phyloP scores from a whole-genome alignment of 331 rosid species.

The Telfairia occidentalis region DNA sequence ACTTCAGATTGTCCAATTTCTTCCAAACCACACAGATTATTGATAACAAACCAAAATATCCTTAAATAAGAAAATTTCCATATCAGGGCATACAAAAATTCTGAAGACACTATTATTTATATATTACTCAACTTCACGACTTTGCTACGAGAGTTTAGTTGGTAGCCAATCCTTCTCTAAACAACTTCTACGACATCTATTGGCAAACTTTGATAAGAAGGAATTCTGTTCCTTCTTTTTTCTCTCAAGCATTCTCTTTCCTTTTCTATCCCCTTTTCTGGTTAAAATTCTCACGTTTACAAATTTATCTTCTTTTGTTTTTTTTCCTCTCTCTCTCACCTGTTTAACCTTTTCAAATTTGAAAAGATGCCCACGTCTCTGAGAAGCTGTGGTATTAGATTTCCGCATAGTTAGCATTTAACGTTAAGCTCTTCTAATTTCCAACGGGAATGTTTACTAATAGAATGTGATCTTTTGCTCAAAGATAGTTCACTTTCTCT shows the following conservation, averaged over 20 bases:
- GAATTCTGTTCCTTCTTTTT: neutral
- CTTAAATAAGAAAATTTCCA: neutral
- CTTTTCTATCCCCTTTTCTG: neutral
- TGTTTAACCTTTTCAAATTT: neutral
- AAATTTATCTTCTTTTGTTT: neutral
- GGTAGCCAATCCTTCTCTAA: neutral
- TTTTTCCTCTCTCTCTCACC: neutral
- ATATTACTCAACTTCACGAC: neutral
- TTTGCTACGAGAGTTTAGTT: neutral
- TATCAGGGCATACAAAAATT: neutral
- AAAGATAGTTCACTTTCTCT: conserved; percentile 3
- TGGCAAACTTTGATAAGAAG: neutral
- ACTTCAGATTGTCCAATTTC: neutral
- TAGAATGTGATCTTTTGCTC: neutral
- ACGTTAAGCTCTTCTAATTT: neutral
- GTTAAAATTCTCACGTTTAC: neutral
- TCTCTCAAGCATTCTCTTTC: neutral
- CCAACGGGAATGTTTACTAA: neutral
- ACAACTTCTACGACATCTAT: neutral
- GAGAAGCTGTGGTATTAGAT: neutral
- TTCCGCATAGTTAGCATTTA: neutral
- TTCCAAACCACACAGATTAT: neutral
- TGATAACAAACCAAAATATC: neutral
- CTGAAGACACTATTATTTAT: neutral
- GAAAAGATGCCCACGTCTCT: neutral